Conservation (phyloP, 78 protist genomes). For the Dictyostelium discoideum region DNA sequence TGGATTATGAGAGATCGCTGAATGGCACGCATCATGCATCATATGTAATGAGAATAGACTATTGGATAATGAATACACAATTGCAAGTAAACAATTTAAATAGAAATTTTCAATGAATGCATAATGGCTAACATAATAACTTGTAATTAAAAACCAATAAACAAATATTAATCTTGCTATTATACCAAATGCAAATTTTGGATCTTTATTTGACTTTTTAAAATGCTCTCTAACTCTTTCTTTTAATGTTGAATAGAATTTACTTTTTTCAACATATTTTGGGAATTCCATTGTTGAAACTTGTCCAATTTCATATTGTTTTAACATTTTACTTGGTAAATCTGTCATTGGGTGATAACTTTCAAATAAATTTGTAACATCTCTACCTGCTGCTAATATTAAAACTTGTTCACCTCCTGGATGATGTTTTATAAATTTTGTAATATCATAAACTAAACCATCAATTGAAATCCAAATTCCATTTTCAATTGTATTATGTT, state of each 20-base stretch:
- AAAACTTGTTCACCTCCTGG: slow-evolving; percentile 88
- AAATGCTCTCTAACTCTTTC: slow-evolving; percentile 50
- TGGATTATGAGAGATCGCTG: slow-evolving; percentile 47
- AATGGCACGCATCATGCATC: slow-evolving; percentile 67
- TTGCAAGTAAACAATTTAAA: slow-evolving; percentile 10
- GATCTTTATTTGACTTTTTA: slow-evolving; percentile 5
- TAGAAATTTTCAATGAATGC: slow-evolving; percentile 17
- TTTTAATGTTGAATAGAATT: slow-evolving; percentile 34
- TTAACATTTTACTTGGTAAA: background rate
- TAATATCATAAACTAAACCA: slow-evolving; percentile 87
- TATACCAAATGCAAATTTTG: slow-evolving; percentile 15
- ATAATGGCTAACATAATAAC: background rate
- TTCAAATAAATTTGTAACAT: slow-evolving; percentile 26
- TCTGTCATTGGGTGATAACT: slow-evolving; percentile 16
- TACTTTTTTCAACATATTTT: slow-evolving; percentile 52
- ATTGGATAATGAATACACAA: background rate
- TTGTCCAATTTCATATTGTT: slow-evolving; percentile 34
- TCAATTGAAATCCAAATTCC: slow-evolving; percentile 88
- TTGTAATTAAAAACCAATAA: background rate
- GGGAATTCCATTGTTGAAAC: slow-evolving; percentile 33
- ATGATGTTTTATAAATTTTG: slow-evolving; percentile 83
- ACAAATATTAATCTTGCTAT: slow-evolving; percentile 18
- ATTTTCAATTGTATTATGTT: slow-evolving; percentile 76
- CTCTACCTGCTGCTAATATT: slow-evolving; percentile 23
- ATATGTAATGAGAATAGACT: slow-evolving; percentile 30